These are phyloP conservation scores for Discostella stelligeroides DNA, from an alignment of 108 stramenopile species.

Conservation along the genomic window DNA sequence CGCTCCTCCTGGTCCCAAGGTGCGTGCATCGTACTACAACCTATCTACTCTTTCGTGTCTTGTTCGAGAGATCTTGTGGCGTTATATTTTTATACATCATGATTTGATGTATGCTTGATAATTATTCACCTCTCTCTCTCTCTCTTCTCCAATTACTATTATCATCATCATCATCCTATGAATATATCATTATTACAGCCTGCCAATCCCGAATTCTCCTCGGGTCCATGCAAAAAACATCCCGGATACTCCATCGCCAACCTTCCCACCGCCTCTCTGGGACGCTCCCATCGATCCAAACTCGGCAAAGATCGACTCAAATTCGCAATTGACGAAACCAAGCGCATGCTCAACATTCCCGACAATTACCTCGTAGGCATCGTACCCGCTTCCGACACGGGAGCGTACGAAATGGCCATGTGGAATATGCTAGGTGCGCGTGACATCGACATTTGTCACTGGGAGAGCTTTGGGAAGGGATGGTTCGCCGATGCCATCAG, in stretches of 20 bases:
- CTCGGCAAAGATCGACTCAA: conserved; percentile 96
- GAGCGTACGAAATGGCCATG: conserved; percentile 99
- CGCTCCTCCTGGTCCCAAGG: conserved; percentile 41
- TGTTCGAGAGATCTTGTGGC: neutral
- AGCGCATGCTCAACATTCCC: conserved; percentile 92
- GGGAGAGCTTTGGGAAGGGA: conserved; percentile 99
- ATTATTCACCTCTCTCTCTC: too few relatives aligned
- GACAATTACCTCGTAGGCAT: conserved; percentile 95
- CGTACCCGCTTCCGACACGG: conserved; percentile 99
- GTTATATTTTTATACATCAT: too few relatives aligned
- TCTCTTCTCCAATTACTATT: too few relatives aligned
- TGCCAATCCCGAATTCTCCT: conserved; percentile 88
- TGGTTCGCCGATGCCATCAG: conserved; percentile 93
- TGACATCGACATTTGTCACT: conserved; percentile 97
- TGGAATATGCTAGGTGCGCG: conserved; percentile 97
- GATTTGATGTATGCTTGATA: too few relatives aligned
- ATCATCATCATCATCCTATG: too few relatives aligned
- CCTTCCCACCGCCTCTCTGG: conserved; percentile 80
- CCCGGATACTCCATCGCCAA: conserved; percentile 89
- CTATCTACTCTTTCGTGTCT: neutral
- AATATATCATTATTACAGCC: too few relatives aligned
- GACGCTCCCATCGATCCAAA: conserved; percentile 97
- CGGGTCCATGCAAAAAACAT: conserved; percentile 98
- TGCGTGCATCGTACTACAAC: conserved; percentile 15
- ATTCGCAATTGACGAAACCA: conserved; percentile 94